Conservation (phyloP, 208 protist genomes). For the Trypanosoma mega region DNA sequence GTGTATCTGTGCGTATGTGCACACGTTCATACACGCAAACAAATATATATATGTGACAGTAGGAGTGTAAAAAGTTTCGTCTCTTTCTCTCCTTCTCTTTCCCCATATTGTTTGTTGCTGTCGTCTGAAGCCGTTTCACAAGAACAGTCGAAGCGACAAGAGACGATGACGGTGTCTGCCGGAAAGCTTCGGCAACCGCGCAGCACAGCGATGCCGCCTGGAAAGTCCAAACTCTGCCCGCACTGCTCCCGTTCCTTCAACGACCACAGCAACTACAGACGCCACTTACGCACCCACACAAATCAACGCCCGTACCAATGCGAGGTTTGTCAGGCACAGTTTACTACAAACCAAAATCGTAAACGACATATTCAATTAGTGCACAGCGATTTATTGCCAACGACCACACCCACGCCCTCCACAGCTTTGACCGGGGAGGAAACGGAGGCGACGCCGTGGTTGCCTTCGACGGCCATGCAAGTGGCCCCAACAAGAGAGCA, state of each 20-base stretch:
- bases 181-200: not conserved
- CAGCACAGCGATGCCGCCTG: not conserved
- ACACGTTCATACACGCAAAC: too few species aligned
- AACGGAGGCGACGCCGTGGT: not conserved
- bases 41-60: too few species aligned
- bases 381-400: slow-evolving; percentile 34
- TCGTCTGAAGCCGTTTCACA: too few species aligned
- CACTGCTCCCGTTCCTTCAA: slow-evolving; percentile 58
- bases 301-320: slow-evolving; percentile 65
- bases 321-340: slow-evolving; percentile 48
- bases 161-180: too few species aligned
- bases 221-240: slow-evolving; percentile 31
- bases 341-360: slow-evolving; percentile 65
- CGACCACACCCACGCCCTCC: slow-evolving; percentile 9
- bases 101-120: not conserved
- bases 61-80: not conserved
- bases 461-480: too few species aligned
- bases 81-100: not conserved
- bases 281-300: slow-evolving; percentile 74
- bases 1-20: too few species aligned
- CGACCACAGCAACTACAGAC: slow-evolving; percentile 72
- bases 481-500: too few species aligned
- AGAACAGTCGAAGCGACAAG: too few species aligned
- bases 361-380: slow-evolving; percentile 42
- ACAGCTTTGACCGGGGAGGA: not conserved